Evolutionary conservation across 2,329 filamentous ascomycete species (phyloP), one percentile per base, ranked within the genome.

Genomic region (Arachnomyces sp.): DNA sequence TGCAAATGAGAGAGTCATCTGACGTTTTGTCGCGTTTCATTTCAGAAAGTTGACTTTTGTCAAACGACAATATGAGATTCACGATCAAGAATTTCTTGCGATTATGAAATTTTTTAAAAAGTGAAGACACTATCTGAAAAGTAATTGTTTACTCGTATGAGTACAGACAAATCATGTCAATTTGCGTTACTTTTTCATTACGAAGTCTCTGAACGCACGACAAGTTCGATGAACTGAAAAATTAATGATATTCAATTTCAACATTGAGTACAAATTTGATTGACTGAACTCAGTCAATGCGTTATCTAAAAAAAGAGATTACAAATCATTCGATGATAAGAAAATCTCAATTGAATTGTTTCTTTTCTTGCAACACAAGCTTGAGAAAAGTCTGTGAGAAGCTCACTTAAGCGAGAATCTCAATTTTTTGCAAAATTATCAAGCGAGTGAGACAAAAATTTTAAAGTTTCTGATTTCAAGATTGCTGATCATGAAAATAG

Each of bases 41-140:
- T n/a, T n/a, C n/a, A n/a, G n/a, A n/a, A n/a, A n/a, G n/a, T n/a
- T n/a, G n/a, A n/a, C n/a, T n/a, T n/a, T n/a, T n/a, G n/a, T n/a
- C n/a, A 21, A 59, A 52, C 36, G 15, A 11, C 51, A 54, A 33
- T 60, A 61, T 40, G 33, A 54, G 12, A 57, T 56, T 9, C 44
- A 61, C 40, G 44, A 62, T 37, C 55, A 58, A 28, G 49, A 62
- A 35, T 42, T 61, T 11, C 31, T 62, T 16, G 49, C 49, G 8
- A 54, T 62, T 28, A 42, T 62, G 5, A 12, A 36, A 8, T 39
- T 34, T 8, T 46, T 58, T 25, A 40, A 56, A 32, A 42, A 53
- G 36, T 61, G 45, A 50, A 4, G 42, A 2, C 25, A 44, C 1
- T 31, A 56, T 9, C 39, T 55, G 7, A 36, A 50, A 44, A 21